Conservation (phyloP, 2,329 filamentous ascomycete species). For the Colletotrichum sp. region DNA sequence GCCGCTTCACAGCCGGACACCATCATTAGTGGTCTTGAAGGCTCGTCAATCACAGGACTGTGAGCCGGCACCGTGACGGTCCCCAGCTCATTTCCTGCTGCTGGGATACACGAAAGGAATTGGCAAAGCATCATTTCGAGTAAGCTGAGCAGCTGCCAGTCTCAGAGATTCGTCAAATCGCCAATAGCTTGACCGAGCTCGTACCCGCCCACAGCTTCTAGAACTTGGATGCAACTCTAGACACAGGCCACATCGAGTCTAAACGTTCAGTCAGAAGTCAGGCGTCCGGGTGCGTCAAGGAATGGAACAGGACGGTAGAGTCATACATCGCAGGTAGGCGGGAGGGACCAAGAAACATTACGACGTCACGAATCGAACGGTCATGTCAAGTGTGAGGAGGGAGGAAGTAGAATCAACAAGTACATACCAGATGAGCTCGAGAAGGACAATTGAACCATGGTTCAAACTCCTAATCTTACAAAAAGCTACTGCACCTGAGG, state of each 20-base stretch:
- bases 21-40: not conserved
- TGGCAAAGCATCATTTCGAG: not conserved
- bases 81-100: not conserved
- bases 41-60: not conserved
- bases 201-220: not conserved
- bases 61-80: not conserved
- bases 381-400: not conserved
- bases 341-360: not conserved
- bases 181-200: not conserved
- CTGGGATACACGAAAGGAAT: not conserved
- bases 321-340: not conserved
- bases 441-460: not conserved
- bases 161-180: not conserved
- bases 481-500: not conserved
- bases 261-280: not conserved
- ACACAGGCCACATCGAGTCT: not conserved
- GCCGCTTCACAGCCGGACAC: not conserved
- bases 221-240: not conserved
- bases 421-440: not conserved
- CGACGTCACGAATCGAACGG: not conserved
- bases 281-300: not conserved
- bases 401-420: not conserved
- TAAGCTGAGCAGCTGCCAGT: not conserved
- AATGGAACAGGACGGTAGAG: not conserved
- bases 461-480: not conserved